Conservation (phyloP, 768 basidiomycete species). For the Phylloporus sp. region DNA sequence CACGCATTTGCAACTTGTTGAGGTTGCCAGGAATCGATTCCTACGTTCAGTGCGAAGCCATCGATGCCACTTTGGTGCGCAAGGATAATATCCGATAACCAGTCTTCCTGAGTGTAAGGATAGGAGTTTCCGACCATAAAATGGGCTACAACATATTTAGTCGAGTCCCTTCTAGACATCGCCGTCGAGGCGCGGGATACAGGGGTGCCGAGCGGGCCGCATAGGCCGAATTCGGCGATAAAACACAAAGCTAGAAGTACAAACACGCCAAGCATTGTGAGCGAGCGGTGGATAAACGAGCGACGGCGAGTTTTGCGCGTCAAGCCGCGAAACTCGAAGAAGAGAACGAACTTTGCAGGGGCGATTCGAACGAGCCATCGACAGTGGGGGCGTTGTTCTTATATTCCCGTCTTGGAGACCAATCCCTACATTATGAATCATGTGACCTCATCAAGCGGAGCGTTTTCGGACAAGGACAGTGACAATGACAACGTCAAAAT, state of each 20-base stretch:
- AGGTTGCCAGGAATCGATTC: conserved; percentile 58
- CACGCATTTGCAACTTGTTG: conserved; percentile 60
- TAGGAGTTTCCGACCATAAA: conserved; percentile 64
- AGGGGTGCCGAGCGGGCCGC: conserved; percentile 16
- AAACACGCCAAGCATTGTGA: conserved; percentile 16
- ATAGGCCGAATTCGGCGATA: conserved; percentile 1
- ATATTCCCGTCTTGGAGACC: conserved; percentile 10
- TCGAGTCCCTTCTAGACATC: conserved; percentile 11
- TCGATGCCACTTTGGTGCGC: conserved; percentile 59
- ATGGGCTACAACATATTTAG: conserved; percentile 52
- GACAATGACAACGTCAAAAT: too few species aligned
- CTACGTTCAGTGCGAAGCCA: conserved; percentile 69
- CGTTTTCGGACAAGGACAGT: too few species aligned
- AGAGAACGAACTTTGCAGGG: neutral
- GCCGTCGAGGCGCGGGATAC: neutral
- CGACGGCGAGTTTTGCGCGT: conserved; percentile 10
- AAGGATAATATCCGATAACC: conserved; percentile 49
- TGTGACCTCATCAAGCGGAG: neutral
- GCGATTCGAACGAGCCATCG: neutral
- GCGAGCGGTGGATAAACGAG: conserved; percentile 15
- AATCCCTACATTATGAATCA: neutral
- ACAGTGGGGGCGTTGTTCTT: conserved; percentile 5
- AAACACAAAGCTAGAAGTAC: conserved; percentile 11
- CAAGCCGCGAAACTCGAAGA: conserved; percentile 10
- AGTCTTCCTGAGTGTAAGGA: conserved; percentile 43